These are phyloP conservation scores for Apophysomyces elegans DNA, from an alignment of 371 early-diverging fungal species.

Conservation along the genomic window DNA sequence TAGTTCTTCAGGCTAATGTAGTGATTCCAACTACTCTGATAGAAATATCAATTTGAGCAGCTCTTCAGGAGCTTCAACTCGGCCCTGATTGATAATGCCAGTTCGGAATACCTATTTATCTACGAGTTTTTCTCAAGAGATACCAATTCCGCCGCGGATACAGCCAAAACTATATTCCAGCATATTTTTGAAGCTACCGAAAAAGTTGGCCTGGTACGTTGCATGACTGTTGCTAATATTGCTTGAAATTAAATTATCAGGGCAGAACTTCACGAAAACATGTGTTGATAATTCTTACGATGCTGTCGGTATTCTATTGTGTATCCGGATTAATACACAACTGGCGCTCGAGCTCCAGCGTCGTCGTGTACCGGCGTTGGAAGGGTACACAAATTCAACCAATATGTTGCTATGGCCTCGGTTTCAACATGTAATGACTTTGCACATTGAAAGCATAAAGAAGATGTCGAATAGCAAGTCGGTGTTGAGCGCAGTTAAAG, in stretches of 20 bases:
- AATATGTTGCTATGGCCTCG: constrained; percentile 94
- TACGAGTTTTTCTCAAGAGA: constrained; percentile 82
- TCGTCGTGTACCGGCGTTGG: constrained; percentile 78
- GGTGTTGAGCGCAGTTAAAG: constrained; percentile 60
- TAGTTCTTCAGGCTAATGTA: not conserved
- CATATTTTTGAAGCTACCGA: constrained; percentile 86
- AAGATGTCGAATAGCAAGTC: constrained; percentile 68
- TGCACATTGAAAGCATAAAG: constrained; percentile 85
- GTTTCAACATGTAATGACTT: constrained; percentile 85
- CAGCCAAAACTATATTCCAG: constrained; percentile 60
- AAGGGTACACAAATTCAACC: constrained; percentile 81
- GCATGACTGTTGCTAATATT: not conserved
- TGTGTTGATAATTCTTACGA: constrained; percentile 83
- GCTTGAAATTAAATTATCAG: constrained; percentile 10
- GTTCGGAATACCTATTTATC: constrained; percentile 90
- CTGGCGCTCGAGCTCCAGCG: constrained; percentile 82
- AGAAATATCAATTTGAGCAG: constrained; percentile 76
- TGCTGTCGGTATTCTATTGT: constrained; percentile 86
- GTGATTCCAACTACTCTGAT: constrained; percentile 12
- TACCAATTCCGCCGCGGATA: constrained; percentile 48
- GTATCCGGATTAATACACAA: constrained; percentile 85
- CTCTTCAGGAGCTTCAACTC: constrained; percentile 87
- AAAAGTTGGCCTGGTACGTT: constrained; percentile 69
- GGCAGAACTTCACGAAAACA: constrained; percentile 63
- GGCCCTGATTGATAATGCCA: constrained; percentile 89